Base-by-base conservation (phyloP, 2,329 filamentous ascomycete species). In the Penicillium sp. region DNA sequence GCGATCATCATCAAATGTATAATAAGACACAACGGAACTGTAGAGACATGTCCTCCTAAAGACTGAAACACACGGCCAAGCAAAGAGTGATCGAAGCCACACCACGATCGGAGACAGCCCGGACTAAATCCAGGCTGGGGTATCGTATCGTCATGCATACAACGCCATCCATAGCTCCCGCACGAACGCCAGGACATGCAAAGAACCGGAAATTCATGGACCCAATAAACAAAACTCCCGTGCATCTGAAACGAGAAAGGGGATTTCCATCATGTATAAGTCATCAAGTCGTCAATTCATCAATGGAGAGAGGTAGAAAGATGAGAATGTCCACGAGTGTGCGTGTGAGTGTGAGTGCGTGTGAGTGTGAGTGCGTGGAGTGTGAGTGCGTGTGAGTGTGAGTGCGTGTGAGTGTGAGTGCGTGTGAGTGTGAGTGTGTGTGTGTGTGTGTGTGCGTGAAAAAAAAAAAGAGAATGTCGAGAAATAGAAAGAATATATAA, bases 261-360 rank as follows among this genome's bases (percentile, higher is more conserved):
- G 42, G 38, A 51, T 58, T 58, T 52, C 60, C 54, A 47, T 55
- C 65, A 65, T 69, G 57, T 70, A 65, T 70, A 59, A 68, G 58
- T 71, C 68, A 62, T 71, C 62, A 71, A 45, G 61, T 71, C 69
- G 60, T 71, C 62, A 70, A 52, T 60, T 71, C 68, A 64, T 71
- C 61, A 70, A 59, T 49, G 18, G 44, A 24, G 28, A 29, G 28
- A 24, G 31, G 38, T 13, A 36, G 31, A 39, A 45, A 42, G 21
- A 36, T 9, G 36, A 38, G 18, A 21, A 39, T 21, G 36, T 39
- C 36, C 36, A 39, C 5, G 36, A 16, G 12, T 39, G 36, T 39
- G 36, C 13, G 36, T 21, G 18, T 21, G 18, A 2, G 18, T 21
- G 18, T 21, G 18, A 2, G 18, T 21, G 18, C 3, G 18, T 21